Evolutionary conservation across 2,329 filamentous ascomycete genomes (phyloP).

Genomic region (Fusarium luffae): DNA sequence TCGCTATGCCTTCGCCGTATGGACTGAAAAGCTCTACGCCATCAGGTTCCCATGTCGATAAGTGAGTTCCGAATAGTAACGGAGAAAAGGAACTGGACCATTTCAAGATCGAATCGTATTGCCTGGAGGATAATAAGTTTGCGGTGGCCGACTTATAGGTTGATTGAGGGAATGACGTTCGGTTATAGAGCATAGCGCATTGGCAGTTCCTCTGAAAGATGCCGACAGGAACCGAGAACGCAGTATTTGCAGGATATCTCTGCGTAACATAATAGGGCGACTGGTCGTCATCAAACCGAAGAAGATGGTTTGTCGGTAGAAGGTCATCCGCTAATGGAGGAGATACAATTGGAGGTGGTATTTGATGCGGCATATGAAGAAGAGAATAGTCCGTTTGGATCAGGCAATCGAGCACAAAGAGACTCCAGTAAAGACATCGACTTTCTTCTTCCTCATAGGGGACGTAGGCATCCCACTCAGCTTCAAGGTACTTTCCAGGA

Average conservation of each 20-base stretch:
- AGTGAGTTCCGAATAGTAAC: background rate
- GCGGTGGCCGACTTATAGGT: background rate
- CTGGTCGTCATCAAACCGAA: conserved; percentile 44
- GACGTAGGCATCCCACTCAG: conserved; percentile 41
- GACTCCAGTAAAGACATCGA: conserved; percentile 56
- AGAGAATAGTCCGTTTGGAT: conserved; percentile 48
- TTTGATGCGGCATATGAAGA: conserved; percentile 48
- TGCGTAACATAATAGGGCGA: conserved; percentile 29
- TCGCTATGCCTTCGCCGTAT: background rate
- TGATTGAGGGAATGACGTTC: conserved; percentile 35
- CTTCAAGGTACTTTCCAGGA: conserved; percentile 50
- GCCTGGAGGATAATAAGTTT: background rate
- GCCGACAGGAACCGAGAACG: conserved; percentile 47
- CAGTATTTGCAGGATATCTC: conserved; percentile 43
- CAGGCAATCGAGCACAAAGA: conserved; percentile 56
- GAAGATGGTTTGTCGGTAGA: conserved; percentile 48
- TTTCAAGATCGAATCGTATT: background rate
- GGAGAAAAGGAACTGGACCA: background rate
- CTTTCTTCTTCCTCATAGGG: conserved; percentile 52
- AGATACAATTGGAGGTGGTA: conserved; percentile 46
- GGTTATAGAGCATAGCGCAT: conserved; percentile 49
- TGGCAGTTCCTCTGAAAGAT: conserved; percentile 51
- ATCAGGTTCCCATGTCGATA: background rate
- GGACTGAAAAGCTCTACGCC: background rate
- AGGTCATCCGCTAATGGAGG: conserved; percentile 47